Percentiles rank a stretch among this genome's conserved stretches.
Evolutionary conservation across 257 asterid genomes (phyloP).

Genomic region (Petrea volubilis): DNA sequence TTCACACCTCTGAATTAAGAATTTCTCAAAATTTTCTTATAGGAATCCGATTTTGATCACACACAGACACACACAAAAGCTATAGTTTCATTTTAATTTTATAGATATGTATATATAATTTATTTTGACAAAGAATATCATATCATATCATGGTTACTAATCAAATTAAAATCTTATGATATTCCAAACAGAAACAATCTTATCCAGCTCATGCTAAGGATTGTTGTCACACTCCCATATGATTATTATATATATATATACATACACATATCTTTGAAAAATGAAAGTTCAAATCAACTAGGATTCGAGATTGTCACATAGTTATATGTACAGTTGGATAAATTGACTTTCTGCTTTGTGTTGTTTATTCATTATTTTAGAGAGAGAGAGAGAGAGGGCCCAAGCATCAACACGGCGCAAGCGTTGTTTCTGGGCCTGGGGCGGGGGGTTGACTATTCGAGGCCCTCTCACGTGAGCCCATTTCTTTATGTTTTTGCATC

Average conservation of each 20-base stretch:
- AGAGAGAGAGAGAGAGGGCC: constrained; percentile 27
- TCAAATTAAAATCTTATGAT: neutral
- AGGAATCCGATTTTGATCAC: no score
- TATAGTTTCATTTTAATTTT: neutral
- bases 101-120: no score
- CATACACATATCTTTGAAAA: neutral
- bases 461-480: constrained; percentile 53
- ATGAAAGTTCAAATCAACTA: no score
- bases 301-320: neutral
- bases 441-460: constrained; percentile 44
- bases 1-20: no score
- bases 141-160: neutral
- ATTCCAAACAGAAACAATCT: constrained; percentile 15
- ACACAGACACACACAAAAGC: neutral
- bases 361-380: neutral
- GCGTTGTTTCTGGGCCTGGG: constrained; percentile 58
- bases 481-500: constrained; percentile 10
- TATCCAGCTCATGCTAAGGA: constrained; percentile 38
- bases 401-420: constrained; percentile 67
- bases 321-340: constrained; percentile 15
- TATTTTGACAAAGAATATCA: no score
- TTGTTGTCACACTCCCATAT: constrained; percentile 23
- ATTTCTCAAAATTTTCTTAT: no score
- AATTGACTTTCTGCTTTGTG: constrained; percentile 18
- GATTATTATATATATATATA: neutral